These are phyloP conservation scores for Westerdykella aurantiaca DNA, from an alignment of 2,329 filamentous ascomycete species.

Conservation along the genomic window DNA sequence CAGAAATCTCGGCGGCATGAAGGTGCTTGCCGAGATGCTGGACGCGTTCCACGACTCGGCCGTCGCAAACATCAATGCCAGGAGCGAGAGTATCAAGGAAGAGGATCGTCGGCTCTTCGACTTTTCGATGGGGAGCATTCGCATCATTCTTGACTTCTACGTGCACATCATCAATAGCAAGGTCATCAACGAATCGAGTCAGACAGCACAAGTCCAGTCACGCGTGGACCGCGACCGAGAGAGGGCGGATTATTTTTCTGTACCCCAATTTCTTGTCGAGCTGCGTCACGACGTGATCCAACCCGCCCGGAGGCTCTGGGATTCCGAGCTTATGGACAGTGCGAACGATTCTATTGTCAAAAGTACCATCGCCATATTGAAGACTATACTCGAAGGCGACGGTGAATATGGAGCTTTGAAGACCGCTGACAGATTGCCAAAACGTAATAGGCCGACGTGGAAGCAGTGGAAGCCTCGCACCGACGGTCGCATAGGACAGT, in stretches of 20 bases:
- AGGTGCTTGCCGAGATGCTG: constrained; percentile 66
- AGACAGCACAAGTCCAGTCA: constrained; percentile 52
- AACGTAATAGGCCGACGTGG: constrained; percentile 41
- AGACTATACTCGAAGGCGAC: constrained; percentile 70
- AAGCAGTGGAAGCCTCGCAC: constrained; percentile 50
- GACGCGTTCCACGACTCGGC: constrained; percentile 60
- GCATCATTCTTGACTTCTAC: constrained; percentile 81
- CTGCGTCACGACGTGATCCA: constrained; percentile 75
- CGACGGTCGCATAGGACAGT: constrained; percentile 38
- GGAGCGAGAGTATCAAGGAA: constrained; percentile 43
- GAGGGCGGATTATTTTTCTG: constrained; percentile 56
- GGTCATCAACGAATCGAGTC: constrained; percentile 69
- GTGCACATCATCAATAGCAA: constrained; percentile 70
- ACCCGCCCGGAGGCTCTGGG: constrained; percentile 73
- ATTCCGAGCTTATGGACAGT: constrained; percentile 76
- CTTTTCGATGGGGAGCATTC: constrained; percentile 59
- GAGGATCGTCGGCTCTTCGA: constrained; percentile 32
- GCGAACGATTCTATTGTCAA: constrained; percentile 70
- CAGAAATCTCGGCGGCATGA: constrained; percentile 72
- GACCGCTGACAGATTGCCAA: constrained; percentile 55
- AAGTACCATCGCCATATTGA: constrained; percentile 76
- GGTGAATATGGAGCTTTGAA: constrained; percentile 62
- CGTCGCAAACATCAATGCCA: constrained; percentile 42
- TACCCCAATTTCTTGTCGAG: constrained; percentile 78
- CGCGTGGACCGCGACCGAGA: constrained; percentile 50